Evolutionary conservation across 176 grass and related monocot species (phyloP).

Genomic region (Oropetium thomaeum): DNA sequence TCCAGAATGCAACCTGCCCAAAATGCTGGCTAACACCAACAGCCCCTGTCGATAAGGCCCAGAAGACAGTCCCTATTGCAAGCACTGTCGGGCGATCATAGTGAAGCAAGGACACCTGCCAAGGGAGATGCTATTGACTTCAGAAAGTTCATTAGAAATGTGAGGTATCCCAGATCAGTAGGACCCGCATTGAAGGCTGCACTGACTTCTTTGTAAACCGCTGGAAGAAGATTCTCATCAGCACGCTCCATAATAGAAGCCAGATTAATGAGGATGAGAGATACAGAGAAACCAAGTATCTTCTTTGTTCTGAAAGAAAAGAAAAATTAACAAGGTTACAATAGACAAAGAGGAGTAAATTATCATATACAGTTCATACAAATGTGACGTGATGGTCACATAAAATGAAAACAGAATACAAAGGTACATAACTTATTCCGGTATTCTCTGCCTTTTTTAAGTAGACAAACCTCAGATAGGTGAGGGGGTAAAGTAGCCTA

Average conservation of each 20-base stretch:
- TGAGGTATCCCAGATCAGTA: conserved; percentile 88
- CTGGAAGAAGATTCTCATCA: conserved; percentile 88
- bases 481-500: too few species aligned
- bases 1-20: conserved; percentile 76
- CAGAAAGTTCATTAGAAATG: conserved; percentile 81
- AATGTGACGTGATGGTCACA: neutral
- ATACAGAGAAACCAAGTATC: conserved; percentile 88
- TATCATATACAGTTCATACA: neutral
- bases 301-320: conserved; percentile 69
- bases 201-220: conserved; percentile 98
- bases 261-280: conserved; percentile 91
- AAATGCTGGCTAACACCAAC: conserved; percentile 77
- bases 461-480: too few species aligned
- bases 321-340: conserved; percentile 18
- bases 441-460: neutral
- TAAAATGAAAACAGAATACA: neutral
- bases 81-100: conserved; percentile 80
- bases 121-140: conserved; percentile 86
- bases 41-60: conserved; percentile 83
- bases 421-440: neutral
- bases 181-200: conserved; percentile 83
- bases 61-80: conserved; percentile 73
- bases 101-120: conserved; percentile 76
- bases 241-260: conserved; percentile 91
- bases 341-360: neutral